These are phyloP conservation scores for Sugiyamaella paludigena DNA, from an alignment of 1,139 yeast species.

Conservation along the genomic window DNA sequence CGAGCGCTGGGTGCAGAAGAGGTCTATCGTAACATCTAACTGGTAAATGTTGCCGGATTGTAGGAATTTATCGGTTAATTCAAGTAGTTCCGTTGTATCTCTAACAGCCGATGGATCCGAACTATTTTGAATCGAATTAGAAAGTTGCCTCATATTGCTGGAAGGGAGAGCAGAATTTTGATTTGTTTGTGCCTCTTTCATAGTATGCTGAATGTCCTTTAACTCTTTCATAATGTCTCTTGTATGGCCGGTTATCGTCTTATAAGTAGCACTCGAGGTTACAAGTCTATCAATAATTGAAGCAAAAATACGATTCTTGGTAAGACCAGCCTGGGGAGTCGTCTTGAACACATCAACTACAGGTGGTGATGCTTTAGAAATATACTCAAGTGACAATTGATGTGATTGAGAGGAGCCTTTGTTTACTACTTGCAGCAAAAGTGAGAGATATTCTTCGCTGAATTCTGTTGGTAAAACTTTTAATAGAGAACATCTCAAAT, in stretches of 20 bases:
- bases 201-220: not conserved
- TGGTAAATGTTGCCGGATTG: not conserved
- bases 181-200: not conserved
- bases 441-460: not conserved
- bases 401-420: slow-evolving; percentile 5
- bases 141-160: not conserved
- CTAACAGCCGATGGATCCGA: too few relatives aligned
- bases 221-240: not conserved
- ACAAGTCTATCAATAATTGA: slow-evolving; percentile 4
- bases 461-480: not conserved
- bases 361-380: slow-evolving; percentile 3
- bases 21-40: not conserved
- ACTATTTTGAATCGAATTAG: slow-evolving; percentile 4
- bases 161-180: not conserved
- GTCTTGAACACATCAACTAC: slow-evolving; percentile 1
- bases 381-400: slow-evolving; percentile 3
- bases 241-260: not conserved
- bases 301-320: not conserved
- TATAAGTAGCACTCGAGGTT: not conserved
- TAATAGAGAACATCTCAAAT: slow-evolving; percentile 4
- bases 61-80: slow-evolving; percentile 1
- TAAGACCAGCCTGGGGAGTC: slow-evolving; percentile 1
- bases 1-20: not conserved
- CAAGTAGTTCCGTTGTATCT: not conserved
- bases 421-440: not conserved